A percentile compares a stretch with the other conserved stretches of the same genome.
Conservation (phyloP, 164 flowering plant genomes). For the Hamamelis virginiana region DNA sequence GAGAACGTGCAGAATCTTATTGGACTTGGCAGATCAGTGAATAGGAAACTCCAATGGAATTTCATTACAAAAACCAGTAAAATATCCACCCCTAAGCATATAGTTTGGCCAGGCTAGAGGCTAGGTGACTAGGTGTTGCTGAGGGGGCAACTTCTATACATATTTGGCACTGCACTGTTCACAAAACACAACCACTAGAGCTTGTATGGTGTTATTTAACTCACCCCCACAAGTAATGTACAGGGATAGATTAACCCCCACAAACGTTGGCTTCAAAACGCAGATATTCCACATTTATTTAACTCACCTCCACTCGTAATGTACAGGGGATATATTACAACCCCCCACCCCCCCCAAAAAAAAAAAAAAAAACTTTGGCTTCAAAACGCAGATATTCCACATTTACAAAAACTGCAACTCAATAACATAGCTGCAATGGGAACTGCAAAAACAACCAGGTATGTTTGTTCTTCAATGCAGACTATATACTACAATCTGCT, state of each 20-base stretch:
- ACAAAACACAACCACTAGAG: neutral
- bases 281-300: neutral
- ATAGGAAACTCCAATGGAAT: no score
- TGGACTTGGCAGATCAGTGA: no score
- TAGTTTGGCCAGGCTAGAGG: neutral
- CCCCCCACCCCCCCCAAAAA: no score
- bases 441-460: no score
- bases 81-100: no score
- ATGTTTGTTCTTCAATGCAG: neutral
- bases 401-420: neutral
- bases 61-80: no score
- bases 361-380: no score
- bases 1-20: neutral
- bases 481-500: neutral
- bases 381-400: neutral
- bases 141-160: neutral
- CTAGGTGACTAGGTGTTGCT: no score
- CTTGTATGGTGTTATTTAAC: neutral
- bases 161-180: neutral
- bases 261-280: neutral
- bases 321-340: conserved; percentile 7
- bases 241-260: conserved; percentile 6
- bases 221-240: neutral
- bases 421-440: neutral
- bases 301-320: conserved; percentile 1